Percentiles rank a stretch among this genome's conserved stretches.
Evolutionary conservation across 495 filamentous ascomycete genomes (phyloP).

Genomic region (Immersiella caudata): DNA sequence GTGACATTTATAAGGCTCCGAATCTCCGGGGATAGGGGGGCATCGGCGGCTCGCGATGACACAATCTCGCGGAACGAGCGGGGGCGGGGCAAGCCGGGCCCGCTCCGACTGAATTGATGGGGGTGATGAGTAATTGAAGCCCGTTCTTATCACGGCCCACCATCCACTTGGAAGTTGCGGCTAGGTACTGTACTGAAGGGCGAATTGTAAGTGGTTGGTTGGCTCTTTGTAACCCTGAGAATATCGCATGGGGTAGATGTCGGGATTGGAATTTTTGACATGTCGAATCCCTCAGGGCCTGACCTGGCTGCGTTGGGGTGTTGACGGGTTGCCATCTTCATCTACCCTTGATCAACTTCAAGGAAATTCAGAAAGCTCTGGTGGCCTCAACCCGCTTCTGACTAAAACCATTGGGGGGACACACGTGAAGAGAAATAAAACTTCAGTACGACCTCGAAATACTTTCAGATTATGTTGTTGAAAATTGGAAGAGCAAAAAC

Average conservation of each 20-base stretch:
- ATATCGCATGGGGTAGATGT: too few species aligned
- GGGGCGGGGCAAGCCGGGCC: constrained; percentile 16
- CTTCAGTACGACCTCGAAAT: background rate
- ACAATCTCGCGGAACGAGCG: background rate
- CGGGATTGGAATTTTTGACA: too few species aligned
- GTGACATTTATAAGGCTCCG: background rate
- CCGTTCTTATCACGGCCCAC: background rate
- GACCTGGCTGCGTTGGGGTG: too few species aligned
- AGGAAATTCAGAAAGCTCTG: too few species aligned
- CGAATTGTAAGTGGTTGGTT: too few species aligned
- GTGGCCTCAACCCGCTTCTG: too few species aligned
- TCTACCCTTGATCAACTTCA: too few species aligned
- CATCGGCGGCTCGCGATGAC: background rate
- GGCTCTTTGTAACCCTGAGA: too few species aligned
- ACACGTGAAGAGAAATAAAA: too few species aligned
- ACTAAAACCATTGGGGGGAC: too few species aligned
- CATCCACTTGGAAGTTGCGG: background rate
- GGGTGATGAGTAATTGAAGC: constrained; percentile 21
- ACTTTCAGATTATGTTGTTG: background rate
- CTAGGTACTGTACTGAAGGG: background rate
- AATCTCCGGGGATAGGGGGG: background rate
- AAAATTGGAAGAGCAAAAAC: background rate
- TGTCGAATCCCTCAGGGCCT: too few species aligned
- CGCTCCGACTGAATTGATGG: background rate
- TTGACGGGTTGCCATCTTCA: too few species aligned